Conservation (phyloP, 2,329 filamentous ascomycete species). For the Cucurbitaria berberidis region DNA sequence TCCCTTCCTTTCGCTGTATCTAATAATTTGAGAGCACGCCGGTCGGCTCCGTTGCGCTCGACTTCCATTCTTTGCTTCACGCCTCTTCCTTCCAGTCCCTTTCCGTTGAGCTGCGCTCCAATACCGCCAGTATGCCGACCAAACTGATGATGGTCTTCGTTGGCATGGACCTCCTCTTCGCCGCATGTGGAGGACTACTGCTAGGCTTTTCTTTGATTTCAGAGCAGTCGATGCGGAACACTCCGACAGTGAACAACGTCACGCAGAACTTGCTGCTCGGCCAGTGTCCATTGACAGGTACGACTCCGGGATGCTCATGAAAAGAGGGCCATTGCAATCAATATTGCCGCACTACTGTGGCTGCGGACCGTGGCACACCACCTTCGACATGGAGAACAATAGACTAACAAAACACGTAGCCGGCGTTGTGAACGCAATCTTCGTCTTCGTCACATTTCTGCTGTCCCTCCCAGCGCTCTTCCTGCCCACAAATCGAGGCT, state of each 20-base stretch:
- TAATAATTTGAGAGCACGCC: constrained; percentile 46
- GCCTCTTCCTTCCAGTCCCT: constrained; percentile 12
- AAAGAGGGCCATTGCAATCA: constrained; percentile 4
- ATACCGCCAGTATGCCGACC: constrained; percentile 54
- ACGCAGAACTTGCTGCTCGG: constrained; percentile 59
- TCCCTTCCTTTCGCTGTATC: constrained; percentile 39
- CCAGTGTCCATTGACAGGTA: constrained; percentile 61
- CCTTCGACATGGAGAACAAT: constrained; percentile 6
- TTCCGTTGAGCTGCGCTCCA: constrained; percentile 16
- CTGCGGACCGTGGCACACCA: constrained; percentile 20
- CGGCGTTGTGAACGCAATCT: constrained; percentile 72
- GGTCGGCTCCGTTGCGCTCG: constrained; percentile 46
- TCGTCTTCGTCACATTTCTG: constrained; percentile 74
- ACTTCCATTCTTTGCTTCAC: constrained; percentile 39
- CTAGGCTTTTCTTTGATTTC: constrained; percentile 61
- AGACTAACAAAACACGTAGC: constrained; percentile 53
- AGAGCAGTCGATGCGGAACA: constrained; percentile 50
- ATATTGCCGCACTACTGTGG: constrained; percentile 34
- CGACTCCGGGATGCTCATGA: constrained; percentile 26
- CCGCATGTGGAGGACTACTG: constrained; percentile 58
- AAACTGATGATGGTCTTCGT: constrained; percentile 61
- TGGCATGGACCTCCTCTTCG: constrained; percentile 59
- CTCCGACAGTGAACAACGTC: constrained; percentile 56
- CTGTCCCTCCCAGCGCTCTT: constrained; percentile 74
- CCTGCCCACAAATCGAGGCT: constrained; percentile 68